Percentiles rank a stretch among this genome's conserved stretches.
Conservation (phyloP, 1,284 basidiomycete species). For the Abortiporus biennis region DNA sequence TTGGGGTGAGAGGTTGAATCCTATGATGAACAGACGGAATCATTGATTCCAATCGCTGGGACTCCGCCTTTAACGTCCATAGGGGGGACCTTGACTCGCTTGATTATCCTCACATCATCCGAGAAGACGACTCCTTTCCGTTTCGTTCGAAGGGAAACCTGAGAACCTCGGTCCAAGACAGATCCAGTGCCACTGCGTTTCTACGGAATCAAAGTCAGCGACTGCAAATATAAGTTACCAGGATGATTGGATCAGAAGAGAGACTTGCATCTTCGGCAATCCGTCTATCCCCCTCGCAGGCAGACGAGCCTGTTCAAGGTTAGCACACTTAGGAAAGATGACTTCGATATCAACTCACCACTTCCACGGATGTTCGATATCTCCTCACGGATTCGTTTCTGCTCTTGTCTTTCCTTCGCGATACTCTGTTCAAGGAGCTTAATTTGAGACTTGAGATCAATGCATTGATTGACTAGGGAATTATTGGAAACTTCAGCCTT, state of each 20-base stretch:
- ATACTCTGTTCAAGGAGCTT: slow-evolving; percentile 12
- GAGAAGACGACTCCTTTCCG: slow-evolving; percentile 16
- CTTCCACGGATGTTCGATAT: too few relatives aligned
- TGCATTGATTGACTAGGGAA: slow-evolving; percentile 14
- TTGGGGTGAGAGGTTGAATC: too few relatives aligned
- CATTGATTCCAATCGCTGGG: not conserved
- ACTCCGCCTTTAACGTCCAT: not conserved
- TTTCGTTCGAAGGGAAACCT: slow-evolving; percentile 16
- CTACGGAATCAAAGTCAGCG: too few relatives aligned
- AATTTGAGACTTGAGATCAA: slow-evolving; percentile 9
- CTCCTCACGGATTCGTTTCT: slow-evolving; percentile 12
- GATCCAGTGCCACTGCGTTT: too few relatives aligned
- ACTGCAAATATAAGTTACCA: too few relatives aligned
- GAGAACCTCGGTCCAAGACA: slow-evolving; percentile 16
- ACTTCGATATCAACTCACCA: too few relatives aligned
- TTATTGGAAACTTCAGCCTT: slow-evolving; percentile 14
- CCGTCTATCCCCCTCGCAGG: too few relatives aligned
- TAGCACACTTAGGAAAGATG: too few relatives aligned
- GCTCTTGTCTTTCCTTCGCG: slow-evolving; percentile 15
- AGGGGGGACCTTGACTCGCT: slow-evolving; percentile 7
- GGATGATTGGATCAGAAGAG: too few relatives aligned
- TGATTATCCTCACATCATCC: slow-evolving; percentile 10
- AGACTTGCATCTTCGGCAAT: too few relatives aligned
- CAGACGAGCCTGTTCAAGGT: too few relatives aligned
- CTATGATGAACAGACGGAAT: too few relatives aligned